Evolutionary conservation across 345 rosid genomes (phyloP), one percentile per base, ranked within the genome.

Genomic region (Eucalyptus cladocalyx): DNA sequence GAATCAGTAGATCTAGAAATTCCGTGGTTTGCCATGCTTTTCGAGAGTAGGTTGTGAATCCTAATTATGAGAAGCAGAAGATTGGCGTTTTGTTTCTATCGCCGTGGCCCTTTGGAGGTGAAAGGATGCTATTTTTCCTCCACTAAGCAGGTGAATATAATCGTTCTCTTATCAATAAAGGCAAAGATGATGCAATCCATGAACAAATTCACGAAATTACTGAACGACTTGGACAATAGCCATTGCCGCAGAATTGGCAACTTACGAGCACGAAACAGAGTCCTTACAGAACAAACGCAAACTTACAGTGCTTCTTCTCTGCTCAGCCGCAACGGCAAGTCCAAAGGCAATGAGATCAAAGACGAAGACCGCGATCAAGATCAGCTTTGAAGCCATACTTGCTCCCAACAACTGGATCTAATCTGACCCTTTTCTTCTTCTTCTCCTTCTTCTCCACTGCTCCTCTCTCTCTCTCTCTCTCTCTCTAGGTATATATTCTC

Each of bases 261-360:
- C 47, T 40, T 76, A 76, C 4, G 47, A 76, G 83, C 83, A 40
- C 5, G 43, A 34, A 69, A 34, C 43, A 34, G 80, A 69, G 43
- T 40, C 11, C 5, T 76, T 21, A 40, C 47, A 76, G 83, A 76
- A 11, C 47, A 37, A 21, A 40, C 83, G 42, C 86, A 62, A 17
- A 92, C 98, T 96, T 83, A 97, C 99, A 86, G 95, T 95, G 93
- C 97, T 97, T 94, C 99, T 94, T 90, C 99, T 95, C 92, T 96
- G 99, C 93, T 97, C 99, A 87, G 99, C 99, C 62, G 98, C 99
- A 85, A 96, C 94, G 89, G 99, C 99, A 87, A 97, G 92, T n/a
- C 96, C 96, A 80, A 97, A 96, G 88, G 99, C 99, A 92, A 97
- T 92, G 93, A 97, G 95, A 91, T 97, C 97, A 26, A 96, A 89